phyloP scores from a whole-genome alignment of 2,329 filamentous ascomycete species.

The Aspergillus phoenicis region DNA sequence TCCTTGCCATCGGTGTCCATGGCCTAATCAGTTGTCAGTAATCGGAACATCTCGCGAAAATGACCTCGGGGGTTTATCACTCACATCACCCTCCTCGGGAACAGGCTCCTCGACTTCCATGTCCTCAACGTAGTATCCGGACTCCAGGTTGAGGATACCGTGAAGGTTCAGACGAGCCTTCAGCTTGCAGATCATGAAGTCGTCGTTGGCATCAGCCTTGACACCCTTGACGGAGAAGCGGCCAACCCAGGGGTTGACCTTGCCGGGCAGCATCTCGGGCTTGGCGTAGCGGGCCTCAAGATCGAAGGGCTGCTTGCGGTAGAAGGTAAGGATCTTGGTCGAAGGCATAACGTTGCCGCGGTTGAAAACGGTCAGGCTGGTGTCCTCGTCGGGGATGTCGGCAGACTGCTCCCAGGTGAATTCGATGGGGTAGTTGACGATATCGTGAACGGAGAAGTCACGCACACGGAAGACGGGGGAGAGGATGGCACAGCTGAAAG shows the following conservation, averaged over 20 bases:
- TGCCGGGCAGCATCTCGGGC: slow-evolving; percentile 82
- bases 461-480: slow-evolving; percentile 98
- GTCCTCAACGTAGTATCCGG: slow-evolving; percentile 96
- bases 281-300: slow-evolving; percentile 92
- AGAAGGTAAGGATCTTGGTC: slow-evolving; percentile 99
- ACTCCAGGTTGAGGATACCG: slow-evolving; percentile 94
- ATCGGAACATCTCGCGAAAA: background rate
- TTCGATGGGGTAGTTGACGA: slow-evolving; percentile 97
- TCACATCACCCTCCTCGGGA: slow-evolving; percentile 66
- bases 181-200: slow-evolving; percentile 99
- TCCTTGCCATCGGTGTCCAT: slow-evolving; percentile 78
- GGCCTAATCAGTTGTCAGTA: slow-evolving; percentile 55
- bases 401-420: slow-evolving; percentile 99
- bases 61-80: slow-evolving; percentile 23
- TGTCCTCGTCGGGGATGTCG: slow-evolving; percentile 98
- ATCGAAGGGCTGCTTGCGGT: slow-evolving; percentile 96
- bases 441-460: slow-evolving; percentile 96
- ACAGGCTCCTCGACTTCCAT: slow-evolving; percentile 94
- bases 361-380: slow-evolving; percentile 95
- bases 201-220: slow-evolving; percentile 87
- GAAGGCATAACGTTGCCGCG: slow-evolving; percentile 95
- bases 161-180: slow-evolving; percentile 97
- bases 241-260: slow-evolving; percentile 92
- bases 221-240: slow-evolving; percentile 98
- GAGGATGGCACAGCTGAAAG: slow-evolving; percentile 96